These are phyloP conservation scores for Cladochytrium tenue DNA, from an alignment of 371 early-diverging fungal species.

Conservation along the genomic window DNA sequence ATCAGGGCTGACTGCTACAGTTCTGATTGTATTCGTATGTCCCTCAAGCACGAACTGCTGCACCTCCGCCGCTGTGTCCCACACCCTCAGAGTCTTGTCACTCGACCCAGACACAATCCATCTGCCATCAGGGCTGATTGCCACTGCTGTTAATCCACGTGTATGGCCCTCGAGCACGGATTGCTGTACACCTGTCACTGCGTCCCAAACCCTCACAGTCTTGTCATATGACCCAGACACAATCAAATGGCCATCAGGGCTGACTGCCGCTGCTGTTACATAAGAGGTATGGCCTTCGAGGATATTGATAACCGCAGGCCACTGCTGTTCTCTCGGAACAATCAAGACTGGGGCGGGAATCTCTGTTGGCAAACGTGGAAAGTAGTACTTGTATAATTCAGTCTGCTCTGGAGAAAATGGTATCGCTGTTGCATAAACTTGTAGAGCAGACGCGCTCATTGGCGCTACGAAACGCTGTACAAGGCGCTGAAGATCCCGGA, in stretches of 20 bases:
- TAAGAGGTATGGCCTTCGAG: constrained; percentile 7
- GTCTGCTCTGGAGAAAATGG: constrained; percentile 11
- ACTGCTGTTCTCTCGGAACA: not conserved
- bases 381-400: not conserved
- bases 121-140: constrained; percentile 1
- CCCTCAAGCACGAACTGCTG: not conserved
- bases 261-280: constrained; percentile 5
- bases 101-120: not conserved
- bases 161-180: not conserved
- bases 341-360: not conserved
- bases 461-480: not conserved
- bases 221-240: constrained; percentile 12
- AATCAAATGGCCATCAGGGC: constrained; percentile 1
- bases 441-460: constrained; percentile 3
- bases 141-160: not conserved
- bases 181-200: not conserved
- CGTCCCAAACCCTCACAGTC: constrained; percentile 2
- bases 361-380: not conserved
- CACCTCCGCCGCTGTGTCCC: constrained; percentile 1
- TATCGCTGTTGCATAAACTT: constrained; percentile 14
- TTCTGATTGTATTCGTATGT: not conserved
- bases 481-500: not conserved
- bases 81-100: not conserved
- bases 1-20: constrained; percentile 3
- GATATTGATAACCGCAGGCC: not conserved